phyloP scores from a whole-genome alignment of 495 filamentous ascomycete species.

The Talaromyces liani region DNA sequence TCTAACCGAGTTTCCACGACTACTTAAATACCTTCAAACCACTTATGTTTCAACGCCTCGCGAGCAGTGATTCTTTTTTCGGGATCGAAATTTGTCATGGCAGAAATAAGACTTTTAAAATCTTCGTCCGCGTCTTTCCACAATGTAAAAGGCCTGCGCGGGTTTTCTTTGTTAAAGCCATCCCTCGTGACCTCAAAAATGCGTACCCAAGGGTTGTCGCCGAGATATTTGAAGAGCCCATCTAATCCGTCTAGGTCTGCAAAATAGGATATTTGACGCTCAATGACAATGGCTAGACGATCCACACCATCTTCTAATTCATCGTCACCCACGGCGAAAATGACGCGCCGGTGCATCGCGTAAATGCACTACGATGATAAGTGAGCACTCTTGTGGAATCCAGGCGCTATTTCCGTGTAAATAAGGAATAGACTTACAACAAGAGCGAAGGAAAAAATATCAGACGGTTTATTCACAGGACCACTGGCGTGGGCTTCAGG shows the following conservation, averaged over 20 bases:
- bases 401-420: not conserved
- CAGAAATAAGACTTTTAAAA: slow-evolving; percentile 25
- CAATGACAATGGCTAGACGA: slow-evolving; percentile 36
- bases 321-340: slow-evolving; percentile 20
- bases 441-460: slow-evolving; percentile 38
- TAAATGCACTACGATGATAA: slow-evolving; percentile 20
- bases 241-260: slow-evolving; percentile 32
- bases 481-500: slow-evolving; percentile 31
- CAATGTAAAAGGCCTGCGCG: slow-evolving; percentile 23
- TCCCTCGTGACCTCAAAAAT: slow-evolving; percentile 24
- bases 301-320: slow-evolving; percentile 30
- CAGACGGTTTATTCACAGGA: slow-evolving; percentile 27
- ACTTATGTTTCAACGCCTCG: slow-evolving; percentile 18
- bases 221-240: slow-evolving; percentile 27
- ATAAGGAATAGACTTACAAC: slow-evolving; percentile 25
- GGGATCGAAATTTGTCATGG: slow-evolving; percentile 20
- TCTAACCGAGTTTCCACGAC: no score
- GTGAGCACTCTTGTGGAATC: not conserved
- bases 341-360: slow-evolving; percentile 19
- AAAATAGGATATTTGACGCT: slow-evolving; percentile 44
- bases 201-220: slow-evolving; percentile 31
- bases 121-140: slow-evolving; percentile 28
- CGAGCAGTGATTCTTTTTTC: slow-evolving; percentile 17
- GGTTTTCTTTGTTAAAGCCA: slow-evolving; percentile 27
- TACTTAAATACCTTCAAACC: slow-evolving; percentile 25